Conservation (phyloP, 1,139 yeast genomes). For the Saccharomyces hybrid region DNA sequence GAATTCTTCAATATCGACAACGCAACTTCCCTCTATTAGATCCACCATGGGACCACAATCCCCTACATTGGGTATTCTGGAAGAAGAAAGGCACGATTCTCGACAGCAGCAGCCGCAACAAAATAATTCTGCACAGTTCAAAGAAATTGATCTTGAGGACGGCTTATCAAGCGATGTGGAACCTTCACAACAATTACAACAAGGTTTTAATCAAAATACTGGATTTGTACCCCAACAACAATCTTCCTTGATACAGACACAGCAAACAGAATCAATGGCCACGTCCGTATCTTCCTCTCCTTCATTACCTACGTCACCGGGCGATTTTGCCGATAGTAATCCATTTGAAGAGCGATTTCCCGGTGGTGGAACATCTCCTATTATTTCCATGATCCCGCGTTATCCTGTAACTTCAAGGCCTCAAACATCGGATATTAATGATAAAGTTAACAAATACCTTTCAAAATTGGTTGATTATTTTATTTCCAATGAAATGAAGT, state of each 20-base stretch:
- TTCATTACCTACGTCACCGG: conserved; percentile 34
- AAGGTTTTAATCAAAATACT: conserved; percentile 1
- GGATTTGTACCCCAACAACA: conserved; percentile 4
- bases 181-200: conserved; percentile 11
- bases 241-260: conserved; percentile 2
- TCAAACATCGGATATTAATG: conserved; percentile 28
- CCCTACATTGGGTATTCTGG: conserved; percentile 6
- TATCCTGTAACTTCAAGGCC: conserved; percentile 23
- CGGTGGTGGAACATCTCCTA: conserved; percentile 27
- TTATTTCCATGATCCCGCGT: conserved; percentile 26
- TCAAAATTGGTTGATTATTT: conserved; percentile 46
- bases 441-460: conserved; percentile 37
- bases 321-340: conserved; percentile 30
- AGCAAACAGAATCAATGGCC: conserved; percentile 10
- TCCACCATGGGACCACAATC: conserved; percentile 16
- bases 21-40: conserved; percentile 20
- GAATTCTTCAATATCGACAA: conserved; percentile 19
- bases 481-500: conserved; percentile 54
- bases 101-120: conserved; percentile 9
- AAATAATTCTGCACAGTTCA: conserved; percentile 15
- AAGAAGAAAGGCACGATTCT: conserved; percentile 7
- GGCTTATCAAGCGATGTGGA: conserved; percentile 37
- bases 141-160: conserved; percentile 34
- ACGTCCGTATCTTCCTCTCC: conserved; percentile 28
- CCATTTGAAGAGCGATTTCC: conserved; percentile 27